Percentiles rank a stretch among this genome's conserved stretches.
Evolutionary conservation across 192 early-diverging fungal species (phyloP).

Genomic region (Lunasporangiospora selenospora): DNA sequence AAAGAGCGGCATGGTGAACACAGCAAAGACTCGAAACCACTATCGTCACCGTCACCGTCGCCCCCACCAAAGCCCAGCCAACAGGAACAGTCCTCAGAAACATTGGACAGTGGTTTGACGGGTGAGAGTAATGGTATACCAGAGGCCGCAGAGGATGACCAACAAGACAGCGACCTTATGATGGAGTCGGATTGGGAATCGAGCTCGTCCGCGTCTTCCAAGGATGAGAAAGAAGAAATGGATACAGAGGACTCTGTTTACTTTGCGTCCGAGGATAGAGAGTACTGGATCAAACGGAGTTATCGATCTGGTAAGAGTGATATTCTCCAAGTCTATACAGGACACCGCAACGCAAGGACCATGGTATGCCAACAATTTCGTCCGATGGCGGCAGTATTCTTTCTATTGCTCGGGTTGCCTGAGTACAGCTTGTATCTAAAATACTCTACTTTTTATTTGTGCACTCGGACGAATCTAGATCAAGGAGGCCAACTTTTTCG

Average conservation of each 20-base stretch:
- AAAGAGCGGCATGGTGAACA: no score
- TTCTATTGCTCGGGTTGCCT: not conserved
- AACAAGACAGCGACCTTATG: not conserved
- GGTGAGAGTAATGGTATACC: not conserved
- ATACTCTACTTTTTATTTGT: not conserved
- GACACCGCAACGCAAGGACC: conserved; percentile 49
- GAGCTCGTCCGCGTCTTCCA: no score
- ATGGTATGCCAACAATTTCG: conserved; percentile 19
- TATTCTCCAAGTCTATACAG: conserved; percentile 33
- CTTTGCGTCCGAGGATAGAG: conserved; percentile 9
- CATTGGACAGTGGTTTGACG: no score
- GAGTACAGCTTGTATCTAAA: not conserved
- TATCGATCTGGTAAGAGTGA: conserved; percentile 28
- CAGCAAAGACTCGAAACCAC: no score
- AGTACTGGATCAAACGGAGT: conserved; percentile 21
- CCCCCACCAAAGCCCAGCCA: no score
- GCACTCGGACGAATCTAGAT: conserved; percentile 32
- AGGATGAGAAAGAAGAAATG: conserved; percentile 22
- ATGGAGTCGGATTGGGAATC: no score
- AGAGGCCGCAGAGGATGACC: conserved; percentile 8
- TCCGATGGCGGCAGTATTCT: not conserved
- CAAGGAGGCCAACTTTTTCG: conserved; percentile 80
- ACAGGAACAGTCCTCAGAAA: no score
- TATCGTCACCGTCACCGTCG: no score
- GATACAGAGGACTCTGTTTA: no score